Conservation (phyloP, 2,329 filamentous ascomycete genomes). For the Fonsecaea pugnacius region DNA sequence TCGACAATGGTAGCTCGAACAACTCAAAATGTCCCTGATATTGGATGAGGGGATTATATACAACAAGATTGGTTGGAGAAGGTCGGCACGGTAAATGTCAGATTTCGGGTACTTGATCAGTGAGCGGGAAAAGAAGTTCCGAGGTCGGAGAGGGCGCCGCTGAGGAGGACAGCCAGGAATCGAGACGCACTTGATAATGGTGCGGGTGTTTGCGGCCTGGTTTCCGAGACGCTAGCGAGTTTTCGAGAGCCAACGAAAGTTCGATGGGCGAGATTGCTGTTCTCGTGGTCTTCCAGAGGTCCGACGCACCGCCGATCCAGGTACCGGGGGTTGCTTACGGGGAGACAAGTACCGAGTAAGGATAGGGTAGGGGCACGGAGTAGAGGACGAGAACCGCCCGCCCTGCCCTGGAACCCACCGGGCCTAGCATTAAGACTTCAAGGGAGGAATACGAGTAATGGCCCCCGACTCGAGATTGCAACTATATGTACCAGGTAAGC, state of each 20-base stretch:
- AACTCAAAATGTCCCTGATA: not conserved
- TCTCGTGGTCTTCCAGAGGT: not conserved
- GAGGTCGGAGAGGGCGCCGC: slow-evolving; percentile 26
- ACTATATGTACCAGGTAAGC: too few species aligned
- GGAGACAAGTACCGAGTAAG: too few species aligned
- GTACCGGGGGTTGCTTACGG: not conserved
- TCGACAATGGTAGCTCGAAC: not conserved
- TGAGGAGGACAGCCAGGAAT: slow-evolving; percentile 21
- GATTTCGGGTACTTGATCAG: slow-evolving; percentile 3
- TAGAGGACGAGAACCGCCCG: too few species aligned
- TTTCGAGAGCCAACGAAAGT: slow-evolving; percentile 22
- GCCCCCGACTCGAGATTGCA: too few species aligned
- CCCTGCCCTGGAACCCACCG: too few species aligned
- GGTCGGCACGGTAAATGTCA: slow-evolving; percentile 18
- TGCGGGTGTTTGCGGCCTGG: not conserved
- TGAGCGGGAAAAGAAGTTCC: slow-evolving; percentile 13
- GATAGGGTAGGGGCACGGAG: not conserved
- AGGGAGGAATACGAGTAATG: too few species aligned
- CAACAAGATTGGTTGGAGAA: slow-evolving; percentile 6
- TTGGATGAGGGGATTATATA: slow-evolving; percentile 26
- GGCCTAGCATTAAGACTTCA: too few species aligned
- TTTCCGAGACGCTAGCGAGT: slow-evolving; percentile 31
- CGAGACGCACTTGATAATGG: slow-evolving; percentile 18
- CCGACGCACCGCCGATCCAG: not conserved
- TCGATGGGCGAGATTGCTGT: slow-evolving; percentile 26